Evolutionary conservation across 2,329 filamentous ascomycete species (phyloP).

Genomic region (Pestalotiopsis sp.): DNA sequence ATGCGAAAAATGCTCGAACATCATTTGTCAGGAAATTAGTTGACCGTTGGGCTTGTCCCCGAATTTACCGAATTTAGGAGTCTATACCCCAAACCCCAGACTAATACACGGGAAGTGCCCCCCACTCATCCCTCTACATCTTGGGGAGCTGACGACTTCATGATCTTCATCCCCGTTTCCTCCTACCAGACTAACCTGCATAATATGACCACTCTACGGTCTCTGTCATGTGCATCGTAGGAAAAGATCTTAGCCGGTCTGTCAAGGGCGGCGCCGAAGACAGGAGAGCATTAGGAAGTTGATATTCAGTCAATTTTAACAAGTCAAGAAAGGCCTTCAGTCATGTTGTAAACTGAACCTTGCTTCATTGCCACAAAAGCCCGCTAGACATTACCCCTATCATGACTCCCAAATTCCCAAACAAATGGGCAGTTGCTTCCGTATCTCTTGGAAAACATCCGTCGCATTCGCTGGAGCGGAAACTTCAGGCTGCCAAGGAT

Average conservation of each 20-base stretch:
- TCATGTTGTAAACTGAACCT: background rate
- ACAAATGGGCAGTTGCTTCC: background rate
- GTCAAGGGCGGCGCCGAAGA: background rate
- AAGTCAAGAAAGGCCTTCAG: too few relatives aligned
- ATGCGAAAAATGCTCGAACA: too few relatives aligned
- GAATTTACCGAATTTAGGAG: too few relatives aligned
- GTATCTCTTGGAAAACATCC: slow-evolving; percentile 21
- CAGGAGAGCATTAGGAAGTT: too few relatives aligned
- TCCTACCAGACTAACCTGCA: background rate
- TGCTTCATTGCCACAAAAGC: background rate
- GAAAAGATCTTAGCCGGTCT: background rate
- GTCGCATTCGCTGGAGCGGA: slow-evolving; percentile 30
- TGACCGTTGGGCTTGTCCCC: too few relatives aligned
- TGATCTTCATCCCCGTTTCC: background rate
- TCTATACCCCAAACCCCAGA: background rate
- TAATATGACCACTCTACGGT: background rate
- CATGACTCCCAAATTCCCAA: background rate
- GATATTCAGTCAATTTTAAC: too few relatives aligned
- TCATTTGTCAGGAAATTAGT: too few relatives aligned
- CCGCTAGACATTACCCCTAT: background rate
- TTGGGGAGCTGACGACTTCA: background rate
- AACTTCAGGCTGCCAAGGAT: slow-evolving; percentile 27
- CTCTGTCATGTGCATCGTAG: background rate
- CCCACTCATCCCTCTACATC: background rate
- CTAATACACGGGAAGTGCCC: background rate